Percentiles rank a stretch among this genome's conserved stretches.
phyloP scores from a whole-genome alignment of 257 asterid species.

The Solanum medicagineum region DNA sequence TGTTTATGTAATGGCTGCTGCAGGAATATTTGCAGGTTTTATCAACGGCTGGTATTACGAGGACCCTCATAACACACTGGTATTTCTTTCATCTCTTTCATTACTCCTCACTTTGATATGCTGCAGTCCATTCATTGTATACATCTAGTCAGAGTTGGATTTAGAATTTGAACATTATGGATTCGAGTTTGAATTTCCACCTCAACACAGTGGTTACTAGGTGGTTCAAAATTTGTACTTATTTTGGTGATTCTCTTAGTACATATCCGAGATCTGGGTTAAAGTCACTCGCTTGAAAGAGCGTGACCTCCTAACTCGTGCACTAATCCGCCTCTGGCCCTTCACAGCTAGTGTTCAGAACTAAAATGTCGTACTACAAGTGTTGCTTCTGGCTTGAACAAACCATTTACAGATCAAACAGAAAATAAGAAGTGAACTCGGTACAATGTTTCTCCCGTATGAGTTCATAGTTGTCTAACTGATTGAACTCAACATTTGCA shows the following conservation, averaged over 20 bases:
- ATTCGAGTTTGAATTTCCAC: not conserved
- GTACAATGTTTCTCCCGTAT: not conserved
- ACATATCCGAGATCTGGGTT: not conserved
- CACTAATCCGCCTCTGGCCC: not conserved
- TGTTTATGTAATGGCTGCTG: constrained; percentile 80
- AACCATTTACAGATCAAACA: not conserved
- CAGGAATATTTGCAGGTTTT: constrained; percentile 60
- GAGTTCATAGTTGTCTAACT: not conserved
- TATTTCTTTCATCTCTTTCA: not conserved
- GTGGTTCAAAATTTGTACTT: not conserved
- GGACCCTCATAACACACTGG: constrained; percentile 60
- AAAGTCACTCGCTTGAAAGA: not conserved
- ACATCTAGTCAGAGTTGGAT: not conserved
- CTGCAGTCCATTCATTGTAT: not conserved
- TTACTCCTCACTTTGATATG: not conserved
- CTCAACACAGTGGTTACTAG: not conserved
- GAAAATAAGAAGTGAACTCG: not conserved
- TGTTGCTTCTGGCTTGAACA: not conserved
- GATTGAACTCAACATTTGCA: constrained; percentile 9
- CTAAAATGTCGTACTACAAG: not conserved
- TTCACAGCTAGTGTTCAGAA: not conserved
- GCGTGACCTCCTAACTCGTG: not conserved
- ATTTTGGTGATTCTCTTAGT: not conserved
- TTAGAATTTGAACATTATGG: not conserved
- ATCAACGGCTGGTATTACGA: constrained; percentile 72